A percentile compares a stretch with the other conserved stretches of the same genome.
These are phyloP conservation scores for Aegilops longissima DNA, from an alignment of 176 grass and related monocot species.

Conservation along the genomic window DNA sequence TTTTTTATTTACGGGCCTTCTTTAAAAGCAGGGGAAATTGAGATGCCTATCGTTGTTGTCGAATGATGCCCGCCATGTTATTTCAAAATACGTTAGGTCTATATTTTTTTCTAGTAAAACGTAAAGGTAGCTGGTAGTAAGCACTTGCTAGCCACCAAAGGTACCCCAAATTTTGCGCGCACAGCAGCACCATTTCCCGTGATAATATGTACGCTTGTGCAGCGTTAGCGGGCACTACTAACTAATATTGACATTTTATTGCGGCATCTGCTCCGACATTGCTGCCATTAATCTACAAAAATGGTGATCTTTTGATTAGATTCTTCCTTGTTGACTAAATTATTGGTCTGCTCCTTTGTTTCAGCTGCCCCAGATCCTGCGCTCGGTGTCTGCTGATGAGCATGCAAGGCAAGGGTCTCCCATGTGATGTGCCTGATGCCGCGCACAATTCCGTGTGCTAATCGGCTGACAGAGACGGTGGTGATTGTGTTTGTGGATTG, in stretches of 20 bases:
- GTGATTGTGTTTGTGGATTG: neutral
- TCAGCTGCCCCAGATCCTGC: conserved; percentile 34
- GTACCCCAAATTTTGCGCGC: conserved; percentile 7
- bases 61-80: neutral
- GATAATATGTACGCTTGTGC: neutral
- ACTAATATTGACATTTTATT: too few species aligned
- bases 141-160: conserved; percentile 1
- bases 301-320: neutral
- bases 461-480: neutral
- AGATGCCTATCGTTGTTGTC: neutral
- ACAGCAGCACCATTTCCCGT: neutral
- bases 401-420: conserved; percentile 15
- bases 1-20: neutral
- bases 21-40: neutral
- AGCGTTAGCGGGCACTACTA: neutral
- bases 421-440: conserved; percentile 22
- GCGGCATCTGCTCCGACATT: too few species aligned
- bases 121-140: neutral
- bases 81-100: neutral
- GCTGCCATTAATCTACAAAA: neutral
- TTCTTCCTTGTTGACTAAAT: neutral
- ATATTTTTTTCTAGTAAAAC: neutral
- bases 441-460: neutral
- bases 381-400: conserved; percentile 15
- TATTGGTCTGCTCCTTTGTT: neutral